These are phyloP conservation scores for Neocucurbitaria cava DNA, from an alignment of 2,329 filamentous ascomycete species.

Conservation along the genomic window DNA sequence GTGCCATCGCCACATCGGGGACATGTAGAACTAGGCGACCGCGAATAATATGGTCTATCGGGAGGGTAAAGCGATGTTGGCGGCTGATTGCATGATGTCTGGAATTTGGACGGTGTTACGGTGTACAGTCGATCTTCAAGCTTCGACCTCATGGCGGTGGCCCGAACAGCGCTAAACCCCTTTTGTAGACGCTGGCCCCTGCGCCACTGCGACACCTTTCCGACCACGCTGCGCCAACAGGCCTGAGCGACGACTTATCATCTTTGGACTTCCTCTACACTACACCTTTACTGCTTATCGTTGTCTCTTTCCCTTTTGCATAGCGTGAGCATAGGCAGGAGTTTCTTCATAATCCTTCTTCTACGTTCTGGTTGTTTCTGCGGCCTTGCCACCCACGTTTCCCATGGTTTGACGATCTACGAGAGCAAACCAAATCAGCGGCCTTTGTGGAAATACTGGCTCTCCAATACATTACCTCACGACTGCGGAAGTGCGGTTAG, in stretches of 20 bases:
- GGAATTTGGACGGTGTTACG: constrained; percentile 28
- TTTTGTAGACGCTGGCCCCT: constrained; percentile 11
- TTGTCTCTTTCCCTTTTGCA: constrained; percentile 28
- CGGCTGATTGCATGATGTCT: constrained; percentile 28
- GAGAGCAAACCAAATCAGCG: too few relatives aligned
- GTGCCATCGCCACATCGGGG: constrained; percentile 73
- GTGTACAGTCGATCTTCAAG: constrained; percentile 26
- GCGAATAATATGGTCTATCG: constrained; percentile 16
- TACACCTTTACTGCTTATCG: constrained; percentile 7
- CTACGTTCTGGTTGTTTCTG: constrained; percentile 25
- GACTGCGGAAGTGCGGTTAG: background rate
- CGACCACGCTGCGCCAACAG: constrained; percentile 6
- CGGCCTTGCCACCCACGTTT: constrained; percentile 36
- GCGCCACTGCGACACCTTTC: constrained; percentile 9
- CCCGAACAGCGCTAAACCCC: constrained; percentile 14
- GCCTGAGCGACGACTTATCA: constrained; percentile 9
- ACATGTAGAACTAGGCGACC: constrained; percentile 25
- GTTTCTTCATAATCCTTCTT: constrained; percentile 23
- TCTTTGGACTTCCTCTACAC: constrained; percentile 5
- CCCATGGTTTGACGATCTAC: constrained; percentile 1
- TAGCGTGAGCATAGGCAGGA: constrained; percentile 37
- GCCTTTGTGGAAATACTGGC: background rate
- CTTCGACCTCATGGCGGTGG: constrained; percentile 33
- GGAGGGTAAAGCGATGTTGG: constrained; percentile 9
- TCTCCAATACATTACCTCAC: background rate